Evolutionary conservation across 192 early-diverging fungal genomes (phyloP).

Genomic region (Backusella tuberculispora): DNA sequence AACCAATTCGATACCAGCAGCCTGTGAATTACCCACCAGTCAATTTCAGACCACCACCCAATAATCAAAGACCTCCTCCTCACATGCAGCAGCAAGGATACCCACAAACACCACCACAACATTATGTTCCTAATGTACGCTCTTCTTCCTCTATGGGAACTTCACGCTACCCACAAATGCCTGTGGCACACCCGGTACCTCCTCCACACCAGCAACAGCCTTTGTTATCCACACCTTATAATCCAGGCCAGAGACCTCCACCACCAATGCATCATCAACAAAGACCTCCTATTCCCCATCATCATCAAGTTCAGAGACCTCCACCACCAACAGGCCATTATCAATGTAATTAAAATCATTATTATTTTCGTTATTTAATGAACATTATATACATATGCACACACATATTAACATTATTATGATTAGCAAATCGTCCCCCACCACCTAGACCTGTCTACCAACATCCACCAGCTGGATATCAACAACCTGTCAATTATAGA

Average conservation of each 20-base stretch:
- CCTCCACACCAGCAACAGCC: neutral
- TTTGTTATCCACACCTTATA: neutral
- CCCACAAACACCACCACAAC: neutral
- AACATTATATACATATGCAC: neutral
- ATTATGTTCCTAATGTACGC: neutral
- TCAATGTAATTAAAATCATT: neutral
- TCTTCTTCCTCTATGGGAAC: constrained; percentile 15
- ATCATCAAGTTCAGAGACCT: neutral
- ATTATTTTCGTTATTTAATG: no score
- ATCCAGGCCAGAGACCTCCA: neutral
- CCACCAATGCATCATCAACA: neutral
- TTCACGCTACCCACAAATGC: neutral
- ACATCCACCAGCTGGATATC: neutral
- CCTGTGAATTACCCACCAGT: constrained; percentile 2
- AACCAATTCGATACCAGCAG: constrained; percentile 16
- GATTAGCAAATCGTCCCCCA: constrained; percentile 7
- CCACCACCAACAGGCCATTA: neutral
- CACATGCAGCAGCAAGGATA: neutral
- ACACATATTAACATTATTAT: neutral
- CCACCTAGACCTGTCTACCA: neutral
- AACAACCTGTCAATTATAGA: neutral
- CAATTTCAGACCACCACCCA: neutral
- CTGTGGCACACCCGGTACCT: neutral
- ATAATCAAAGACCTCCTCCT: neutral
- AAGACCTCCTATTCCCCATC: neutral